Base-by-base conservation (phyloP, 768 basidiomycete species). In the Podaxis carcinomalis region DNA sequence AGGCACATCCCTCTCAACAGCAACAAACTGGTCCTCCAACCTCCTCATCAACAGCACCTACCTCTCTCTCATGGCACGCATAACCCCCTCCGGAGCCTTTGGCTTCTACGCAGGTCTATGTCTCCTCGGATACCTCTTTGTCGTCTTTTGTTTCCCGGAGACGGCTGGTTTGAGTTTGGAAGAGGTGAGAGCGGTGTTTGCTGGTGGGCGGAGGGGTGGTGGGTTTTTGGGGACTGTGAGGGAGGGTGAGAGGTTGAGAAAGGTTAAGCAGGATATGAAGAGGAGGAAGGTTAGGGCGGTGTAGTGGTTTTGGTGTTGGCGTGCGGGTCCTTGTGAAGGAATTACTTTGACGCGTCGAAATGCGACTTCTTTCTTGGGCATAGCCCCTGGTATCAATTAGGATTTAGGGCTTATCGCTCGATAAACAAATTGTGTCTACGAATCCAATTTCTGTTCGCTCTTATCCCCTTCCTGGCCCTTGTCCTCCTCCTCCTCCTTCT, bases 41-140 rank as follows among this genome's bases (percentile, higher is more conserved):
- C 77, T 93, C 32, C 78, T 92, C 66, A 90, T 92, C 67, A 83
- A 84, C 5, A 83, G 88, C 16, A 93, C 92, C 6, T 93, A 91
- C 73, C 84, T 92, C 51, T 88, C 86, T 6, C 80, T 93, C 52
- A 91, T 93, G 86, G 77, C 81, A 21, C 74, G 75, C 36, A 89
- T 89, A 66, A 90, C 89, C 1, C 88, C 90, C 0, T 75, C 87
- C 0, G 89, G 89, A 1, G 88, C 89, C 4, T 91, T 91, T 65
- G 88, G 86, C 4, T 84, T 92, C 69, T 92, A 90, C 66, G 88
- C 86, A 0, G 87, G 87, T 1, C 74, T 91, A 13, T 92, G 89
- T 72, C 72, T 87, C 4, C 74, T 88, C 10, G 87, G 87, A 3
- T 87, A 83, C 78, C 23, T 88, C 10, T 93, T 92, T 73, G 86